Evolutionary conservation across 1,139 yeast species (phyloP).

Genomic region (Candida tetrigidarum): DNA sequence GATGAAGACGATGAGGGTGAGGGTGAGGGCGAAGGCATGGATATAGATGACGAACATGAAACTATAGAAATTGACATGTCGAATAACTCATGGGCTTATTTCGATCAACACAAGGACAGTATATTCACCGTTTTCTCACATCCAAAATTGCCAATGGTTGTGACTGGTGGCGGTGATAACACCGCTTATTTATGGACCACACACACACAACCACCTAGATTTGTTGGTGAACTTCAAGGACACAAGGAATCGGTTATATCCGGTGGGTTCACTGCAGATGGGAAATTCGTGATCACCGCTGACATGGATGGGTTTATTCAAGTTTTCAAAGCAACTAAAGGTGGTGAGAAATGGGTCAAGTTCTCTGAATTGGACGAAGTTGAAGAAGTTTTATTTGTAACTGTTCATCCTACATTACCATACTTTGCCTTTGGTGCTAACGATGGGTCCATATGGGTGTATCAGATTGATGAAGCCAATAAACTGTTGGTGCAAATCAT

Average conservation of each 20-base stretch:
- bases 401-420: conserved; percentile 72
- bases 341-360: conserved; percentile 82
- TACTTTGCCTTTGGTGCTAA: conserved; percentile 92
- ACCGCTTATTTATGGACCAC: conserved; percentile 91
- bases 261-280: conserved; percentile 84
- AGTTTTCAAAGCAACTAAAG: conserved; percentile 69
- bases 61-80: conserved; percentile 66
- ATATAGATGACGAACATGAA: conserved; percentile 33
- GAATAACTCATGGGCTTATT: conserved; percentile 87
- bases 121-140: conserved; percentile 79
- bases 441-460: conserved; percentile 96
- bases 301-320: conserved; percentile 93
- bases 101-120: conserved; percentile 87
- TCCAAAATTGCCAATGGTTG: conserved; percentile 78
- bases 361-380: conserved; percentile 80
- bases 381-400: conserved; percentile 76
- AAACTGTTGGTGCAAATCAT: conserved; percentile 68
- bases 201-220: conserved; percentile 79
- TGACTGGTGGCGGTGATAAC: conserved; percentile 91
- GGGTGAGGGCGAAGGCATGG: conserved; percentile 31
- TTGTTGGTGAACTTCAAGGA: conserved; percentile 73
- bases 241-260: conserved; percentile 89
- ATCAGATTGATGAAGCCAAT: conserved; percentile 63
- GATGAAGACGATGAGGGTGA: conserved; percentile 26
- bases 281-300: conserved; percentile 80